Base-by-base conservation (phyloP, 768 basidiomycete genomes). In the Tricholoma furcatifolium region DNA sequence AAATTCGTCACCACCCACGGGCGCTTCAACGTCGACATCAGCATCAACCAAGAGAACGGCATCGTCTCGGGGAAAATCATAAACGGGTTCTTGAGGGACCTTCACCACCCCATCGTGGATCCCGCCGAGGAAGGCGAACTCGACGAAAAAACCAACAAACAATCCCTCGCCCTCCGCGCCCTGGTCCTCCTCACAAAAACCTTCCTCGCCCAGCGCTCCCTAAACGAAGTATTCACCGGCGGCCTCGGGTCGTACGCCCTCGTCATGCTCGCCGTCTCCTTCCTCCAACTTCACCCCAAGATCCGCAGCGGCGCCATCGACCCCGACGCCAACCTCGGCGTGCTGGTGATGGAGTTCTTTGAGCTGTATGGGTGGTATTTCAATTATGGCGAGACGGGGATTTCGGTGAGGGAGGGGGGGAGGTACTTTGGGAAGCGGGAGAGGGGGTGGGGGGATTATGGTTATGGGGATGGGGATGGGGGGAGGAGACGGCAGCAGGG, bases 221-320 rank as follows among this genome's bases (percentile, higher is more conserved):
- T 98, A 93, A 98, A 99, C 67, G 97, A 98, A 68, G 96, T 98
- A n/a, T 98, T 87, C 67, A 90, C 88, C 0, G 96, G 97, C 7
- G 97, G 97, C 2, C 69, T 99, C 32, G 95, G 96, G 18, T 93
- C 91, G 64, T 98, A 98, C 66, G 86, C 88, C 60, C 92, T 97
- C 53, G 93, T 98, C 50, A 97, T 92, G 67, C 69, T 99, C 51
- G 93, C 88, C 10, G 83, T 98, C 59, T 92, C 85, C 67, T 99
- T 99, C 67, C 74, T 99, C 43, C 97, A 98, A 78, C 91, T 97
- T 80, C 97, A 99, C 62, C 97, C 97, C 2, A 96, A 95, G 67
- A 84, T 98, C 54, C 85, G 95, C 36, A 70, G 83, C 50, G 90
- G 85, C 0, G 91, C 95, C 69, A 91, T 99, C 24, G 85, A 95